A percentile compares a stretch with the other conserved stretches of the same genome.
phyloP scores from a whole-genome alignment of 1,284 basidiomycete species.

The Retiboletus fuscus region DNA sequence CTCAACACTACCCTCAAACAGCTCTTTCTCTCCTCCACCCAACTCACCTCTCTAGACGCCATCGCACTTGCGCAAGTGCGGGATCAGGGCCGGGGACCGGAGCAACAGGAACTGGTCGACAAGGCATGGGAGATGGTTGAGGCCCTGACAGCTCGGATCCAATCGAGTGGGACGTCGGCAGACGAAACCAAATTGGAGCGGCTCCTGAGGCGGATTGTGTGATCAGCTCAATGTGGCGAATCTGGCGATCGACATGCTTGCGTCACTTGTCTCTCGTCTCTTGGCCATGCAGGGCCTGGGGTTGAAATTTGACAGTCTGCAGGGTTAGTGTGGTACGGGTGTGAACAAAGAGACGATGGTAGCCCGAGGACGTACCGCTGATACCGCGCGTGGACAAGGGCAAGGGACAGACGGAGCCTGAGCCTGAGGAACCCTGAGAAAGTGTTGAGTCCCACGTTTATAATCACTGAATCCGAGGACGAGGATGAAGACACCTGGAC shows the following conservation, averaged over 20 bases:
- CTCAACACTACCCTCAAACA: too few species aligned
- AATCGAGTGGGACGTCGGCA: conserved; percentile 62
- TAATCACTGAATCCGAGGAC: conserved; percentile 73
- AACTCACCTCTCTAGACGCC: too few species aligned
- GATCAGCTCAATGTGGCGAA: conserved; percentile 74
- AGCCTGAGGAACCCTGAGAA: conserved; percentile 74
- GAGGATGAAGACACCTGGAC: conserved; percentile 55
- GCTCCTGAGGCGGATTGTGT: conserved; percentile 76
- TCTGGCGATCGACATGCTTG: conserved; percentile 59
- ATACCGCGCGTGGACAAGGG: conserved; percentile 81
- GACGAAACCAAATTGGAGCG: conserved; percentile 72
- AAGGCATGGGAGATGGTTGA: conserved; percentile 66
- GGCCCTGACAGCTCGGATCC: conserved; percentile 63
- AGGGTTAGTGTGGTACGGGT: neutral
- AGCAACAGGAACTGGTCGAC: conserved; percentile 53
- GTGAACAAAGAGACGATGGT: conserved; percentile 2
- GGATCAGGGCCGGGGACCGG: neutral
- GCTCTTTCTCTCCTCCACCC: too few species aligned
- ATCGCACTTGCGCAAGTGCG: neutral
- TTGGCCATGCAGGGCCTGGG: conserved; percentile 64
- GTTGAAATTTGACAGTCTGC: conserved; percentile 44
- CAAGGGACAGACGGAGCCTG: conserved; percentile 74
- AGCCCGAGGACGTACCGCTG: conserved; percentile 51
- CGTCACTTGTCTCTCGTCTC: conserved; percentile 46
- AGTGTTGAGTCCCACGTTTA: conserved; percentile 77